Conservation (phyloP, 177 flowering plant genomes). For the Vitis hybrid region DNA sequence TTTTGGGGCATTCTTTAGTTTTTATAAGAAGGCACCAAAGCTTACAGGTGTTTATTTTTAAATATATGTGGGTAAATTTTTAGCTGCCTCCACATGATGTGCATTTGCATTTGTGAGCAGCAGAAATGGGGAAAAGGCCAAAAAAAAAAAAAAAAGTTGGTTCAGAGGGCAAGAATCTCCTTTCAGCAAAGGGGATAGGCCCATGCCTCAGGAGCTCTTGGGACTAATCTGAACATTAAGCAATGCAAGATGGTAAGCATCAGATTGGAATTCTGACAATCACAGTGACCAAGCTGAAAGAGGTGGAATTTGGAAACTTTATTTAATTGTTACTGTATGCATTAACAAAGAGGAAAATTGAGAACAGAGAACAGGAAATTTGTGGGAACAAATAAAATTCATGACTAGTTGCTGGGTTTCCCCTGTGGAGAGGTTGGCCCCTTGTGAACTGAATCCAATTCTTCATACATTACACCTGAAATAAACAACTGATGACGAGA, state of each 20-base stretch:
- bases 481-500: not conserved
- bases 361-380: conserved; percentile 1
- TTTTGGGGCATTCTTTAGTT: no score
- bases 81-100: not conserved
- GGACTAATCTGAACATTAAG: conserved; percentile 84
- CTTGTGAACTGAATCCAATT: conserved; percentile 27
- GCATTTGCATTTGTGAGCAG: conserved; percentile 32
- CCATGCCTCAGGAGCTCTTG: conserved; percentile 86
- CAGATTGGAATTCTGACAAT: conserved; percentile 30
- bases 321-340: conserved; percentile 20
- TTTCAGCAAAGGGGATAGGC: conserved; percentile 91
- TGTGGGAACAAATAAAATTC: conserved; percentile 13
- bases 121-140: conserved; percentile 56
- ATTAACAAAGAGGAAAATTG: conserved; percentile 7
- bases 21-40: no score
- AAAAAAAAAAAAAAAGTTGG: conserved; percentile 51
- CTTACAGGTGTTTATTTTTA: no score
- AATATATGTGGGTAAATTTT: not conserved
- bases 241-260: conserved; percentile 61
- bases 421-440: conserved; percentile 19
- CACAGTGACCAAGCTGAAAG: not conserved
- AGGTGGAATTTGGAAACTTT: not conserved
- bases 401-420: conserved; percentile 38
- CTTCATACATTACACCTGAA: conserved; percentile 29
- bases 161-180: conserved; percentile 81